Evolutionary conservation across 371 early-diverging fungal genomes (phyloP), one percentile per base, ranked within the genome.

Genomic region (Mortierella sp.): DNA sequence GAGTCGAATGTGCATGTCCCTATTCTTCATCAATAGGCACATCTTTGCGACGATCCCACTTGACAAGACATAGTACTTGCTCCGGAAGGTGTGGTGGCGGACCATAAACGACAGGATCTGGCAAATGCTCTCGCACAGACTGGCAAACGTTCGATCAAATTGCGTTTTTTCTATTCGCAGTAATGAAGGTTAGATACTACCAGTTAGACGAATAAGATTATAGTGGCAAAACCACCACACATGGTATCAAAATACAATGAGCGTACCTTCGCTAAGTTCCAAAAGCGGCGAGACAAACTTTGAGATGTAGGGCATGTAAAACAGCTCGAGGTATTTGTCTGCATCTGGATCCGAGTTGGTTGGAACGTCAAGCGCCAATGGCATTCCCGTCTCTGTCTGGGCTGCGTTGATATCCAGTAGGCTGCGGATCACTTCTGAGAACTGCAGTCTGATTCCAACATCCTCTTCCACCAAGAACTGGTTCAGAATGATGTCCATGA

Each of bases 81-180:
- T 95, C n/a, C 95, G 91, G 80, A 93, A 93, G 0, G 91, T 89
- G 87, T 98, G 98, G 12, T 91, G 88, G 60, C 91, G 89, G 44
- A 96, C 89, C 73, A 90, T 88, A 87, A 94, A 95, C 63, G 93
- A 91, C 24, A 97, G 82, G 27, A 96, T 84, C 32, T 96, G 96
- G 86, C 95, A 96, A 35, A 97, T 83, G 74, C 93, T 92, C 29
- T 93, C 83, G 72, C 89, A 90, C 6, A 91, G 75, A 21, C 89
- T 82, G 14, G 90, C 83, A 56, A 87, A 77, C 3, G 79, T 43
- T 14, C 83, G 82, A 48, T 78, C 56, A 54, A 88, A 86, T 38
- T 65, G 27, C 14, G 74, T 74, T 16, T 24, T 35, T 60, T 80
- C 85, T 83, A 74, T 54, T 0, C 32, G 4, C 6, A 75, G 41